A percentile compares a stretch with the other conserved stretches of the same genome.
phyloP scores from a whole-genome alignment of 345 rosid genomes.

The Pugionium dolabratum region DNA sequence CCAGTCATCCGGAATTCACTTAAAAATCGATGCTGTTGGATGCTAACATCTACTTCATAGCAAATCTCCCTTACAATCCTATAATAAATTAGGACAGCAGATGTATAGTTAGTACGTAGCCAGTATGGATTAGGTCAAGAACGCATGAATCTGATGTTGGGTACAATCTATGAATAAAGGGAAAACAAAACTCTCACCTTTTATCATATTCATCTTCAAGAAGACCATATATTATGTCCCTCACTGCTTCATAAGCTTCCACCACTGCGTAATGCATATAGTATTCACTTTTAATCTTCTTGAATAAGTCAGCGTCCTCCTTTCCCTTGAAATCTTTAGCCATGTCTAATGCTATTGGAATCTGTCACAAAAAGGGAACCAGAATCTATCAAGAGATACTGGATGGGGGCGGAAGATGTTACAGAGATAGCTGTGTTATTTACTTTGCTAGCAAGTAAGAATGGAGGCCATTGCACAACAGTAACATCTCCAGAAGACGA shows the following conservation, averaged over 20 bases:
- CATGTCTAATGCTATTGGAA: constrained; percentile 98
- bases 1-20: constrained; percentile 63
- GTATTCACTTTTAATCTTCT: constrained; percentile 66
- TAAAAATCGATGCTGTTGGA: constrained; percentile 55
- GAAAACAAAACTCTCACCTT: constrained; percentile 46
- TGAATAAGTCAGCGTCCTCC: constrained; percentile 70
- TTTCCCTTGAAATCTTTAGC: constrained; percentile 89
- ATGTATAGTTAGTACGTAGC: constrained; percentile 20
- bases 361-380: constrained; percentile 50
- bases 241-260: constrained; percentile 80
- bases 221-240: constrained; percentile 58
- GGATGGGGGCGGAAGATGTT: constrained; percentile 19
- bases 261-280: constrained; percentile 77
- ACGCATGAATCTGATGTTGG: constrained; percentile 21
- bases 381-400: constrained; percentile 28
- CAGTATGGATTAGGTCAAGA: constrained; percentile 12
- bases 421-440: constrained; percentile 29
- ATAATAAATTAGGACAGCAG: constrained; percentile 19
- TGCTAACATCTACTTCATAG: constrained; percentile 52
- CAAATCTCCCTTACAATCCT: constrained; percentile 66
- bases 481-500: constrained; percentile 62
- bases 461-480: constrained; percentile 96
- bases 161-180: background rate
- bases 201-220: constrained; percentile 67
- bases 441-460: constrained; percentile 97